phyloP scores from a whole-genome alignment of 2,329 filamentous ascomycete species.

The Fusarium miscanthi region DNA sequence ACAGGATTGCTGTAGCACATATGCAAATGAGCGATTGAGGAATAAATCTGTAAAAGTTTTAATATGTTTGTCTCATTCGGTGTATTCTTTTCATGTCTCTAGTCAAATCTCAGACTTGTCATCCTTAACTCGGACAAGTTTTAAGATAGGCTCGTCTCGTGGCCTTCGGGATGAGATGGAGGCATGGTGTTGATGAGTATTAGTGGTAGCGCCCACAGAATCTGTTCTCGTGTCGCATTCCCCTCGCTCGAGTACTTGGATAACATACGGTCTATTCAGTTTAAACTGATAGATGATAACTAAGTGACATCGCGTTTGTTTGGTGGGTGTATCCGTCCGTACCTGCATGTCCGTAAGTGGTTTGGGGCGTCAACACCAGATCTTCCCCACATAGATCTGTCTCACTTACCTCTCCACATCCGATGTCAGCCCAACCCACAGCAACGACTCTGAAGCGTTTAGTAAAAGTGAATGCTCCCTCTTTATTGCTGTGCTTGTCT shows the following conservation, averaged over 20 bases:
- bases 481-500: too few species aligned
- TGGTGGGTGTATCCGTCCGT: background rate
- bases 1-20: background rate
- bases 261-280: rapidly evolving
- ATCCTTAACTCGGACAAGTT: rapidly evolving
- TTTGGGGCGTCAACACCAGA: background rate
- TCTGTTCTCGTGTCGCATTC: too few species aligned
- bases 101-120: rapidly evolving
- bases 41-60: background rate
- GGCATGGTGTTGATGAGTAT: background rate
- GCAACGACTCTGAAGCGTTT: rapidly evolving
- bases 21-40: background rate
- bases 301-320: background rate
- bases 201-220: too few species aligned
- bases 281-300: background rate
- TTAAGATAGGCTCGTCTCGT: rapidly evolving
- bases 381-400: background rate
- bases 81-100: too few species aligned
- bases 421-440: background rate
- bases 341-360: background rate
- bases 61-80: background rate
- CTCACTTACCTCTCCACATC: background rate
- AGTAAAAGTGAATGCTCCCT: too few species aligned
- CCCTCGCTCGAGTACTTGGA: rapidly evolving
- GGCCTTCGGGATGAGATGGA: too few species aligned